A percentile compares a stretch with the other conserved stretches of the same genome.
Conservation (phyloP, 176 grass and related monocot species). For the Dactylis glomerata region DNA sequence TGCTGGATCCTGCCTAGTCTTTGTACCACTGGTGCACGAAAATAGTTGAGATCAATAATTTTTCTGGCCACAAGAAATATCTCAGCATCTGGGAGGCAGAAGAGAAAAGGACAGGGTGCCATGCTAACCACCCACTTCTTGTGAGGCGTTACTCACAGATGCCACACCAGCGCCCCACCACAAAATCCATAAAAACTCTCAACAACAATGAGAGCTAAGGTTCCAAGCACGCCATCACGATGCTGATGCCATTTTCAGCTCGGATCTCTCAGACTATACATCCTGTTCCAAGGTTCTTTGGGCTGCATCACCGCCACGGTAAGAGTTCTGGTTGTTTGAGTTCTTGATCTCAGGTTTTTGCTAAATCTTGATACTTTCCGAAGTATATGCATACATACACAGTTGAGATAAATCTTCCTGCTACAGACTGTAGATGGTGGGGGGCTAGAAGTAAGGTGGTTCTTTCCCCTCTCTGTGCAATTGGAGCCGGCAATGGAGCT, state of each 20-base stretch:
- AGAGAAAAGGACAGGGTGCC: constrained; percentile 34
- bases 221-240: constrained; percentile 28
- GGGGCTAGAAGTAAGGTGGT: constrained; percentile 18
- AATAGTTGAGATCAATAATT: background rate
- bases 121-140: constrained; percentile 18
- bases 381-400: background rate
- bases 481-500: constrained; percentile 42
- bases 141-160: background rate
- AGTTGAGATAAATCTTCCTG: background rate
- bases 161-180: constrained; percentile 9
- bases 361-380: constrained; percentile 28
- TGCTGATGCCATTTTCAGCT: constrained; percentile 36
- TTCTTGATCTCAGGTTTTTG: constrained; percentile 1
- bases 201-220: constrained; percentile 28
- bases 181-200: constrained; percentile 28
- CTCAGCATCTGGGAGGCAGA: constrained; percentile 9
- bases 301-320: background rate
- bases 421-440: constrained; percentile 23
- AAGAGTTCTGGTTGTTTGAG: constrained; percentile 17
- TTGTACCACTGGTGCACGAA: background rate
- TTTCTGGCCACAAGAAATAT: constrained; percentile 20
- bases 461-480: constrained; percentile 25
- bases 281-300: constrained; percentile 4
- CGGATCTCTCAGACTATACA: constrained; percentile 18
- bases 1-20: background rate